Evolutionary conservation across 306 rosid species (phyloP), one percentile per base, ranked within the genome.

Genomic region (Malus sieversii): DNA sequence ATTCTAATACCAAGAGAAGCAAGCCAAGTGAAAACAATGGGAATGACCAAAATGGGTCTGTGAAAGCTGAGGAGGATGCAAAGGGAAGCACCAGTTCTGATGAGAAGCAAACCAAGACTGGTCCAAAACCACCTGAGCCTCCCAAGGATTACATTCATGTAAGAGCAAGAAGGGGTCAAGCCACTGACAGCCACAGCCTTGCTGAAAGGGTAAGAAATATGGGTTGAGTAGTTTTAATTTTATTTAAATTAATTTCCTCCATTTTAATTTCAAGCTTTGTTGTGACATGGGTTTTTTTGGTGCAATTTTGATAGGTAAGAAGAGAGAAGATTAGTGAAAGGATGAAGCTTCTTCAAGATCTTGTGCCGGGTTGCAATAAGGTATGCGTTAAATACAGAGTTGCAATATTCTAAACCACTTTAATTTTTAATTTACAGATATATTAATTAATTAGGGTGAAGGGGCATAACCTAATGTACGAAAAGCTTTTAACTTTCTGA

Each of bases 241-340:
- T 14, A 3, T 16, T 79, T 19, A 6, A 11, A 30, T 7, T n/a
- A 53, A 15, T 48, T 61, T 40, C 18, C 52, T 65, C 8, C 71
- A 29, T 68, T 70, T 20, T 16, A 53, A 51, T 18, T 46, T 52
- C 46, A 9, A 52, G 42, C 48, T 68, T 75, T 29, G 46, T 62
- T 30, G 64, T 78, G 79, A 84, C 81, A 75, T 74, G 81, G 63
- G 59, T 29, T 64, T 23, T 18, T 60, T 27, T 25, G 30, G 33
- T 67, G 66, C 22, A 27, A 30, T 83, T 58, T 70, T 5, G 74
- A 68, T 46, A 96, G 99, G 98, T 92, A 1, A 72, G 99, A 61
- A 92, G 99, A 74, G 99, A 96, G 89, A 96, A 96, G 81, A 96
- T 96, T 63, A 89, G 99, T 58, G 99, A 96, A 79, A 88, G 99